These are phyloP conservation scores for Eucalyptus tenuipes DNA, from an alignment of 345 rosid genomes.

Conservation along the genomic window DNA sequence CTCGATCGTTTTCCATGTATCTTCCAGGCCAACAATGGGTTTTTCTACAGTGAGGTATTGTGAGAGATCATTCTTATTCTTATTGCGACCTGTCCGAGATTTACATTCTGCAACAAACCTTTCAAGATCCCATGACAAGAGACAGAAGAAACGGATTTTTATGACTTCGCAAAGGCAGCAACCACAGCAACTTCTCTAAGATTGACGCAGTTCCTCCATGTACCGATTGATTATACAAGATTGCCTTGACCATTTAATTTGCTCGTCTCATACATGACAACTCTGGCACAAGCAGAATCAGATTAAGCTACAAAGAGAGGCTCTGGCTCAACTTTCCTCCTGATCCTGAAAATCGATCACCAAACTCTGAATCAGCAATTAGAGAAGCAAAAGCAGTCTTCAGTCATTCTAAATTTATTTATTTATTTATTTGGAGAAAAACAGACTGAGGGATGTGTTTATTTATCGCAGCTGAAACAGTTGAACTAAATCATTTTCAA, in stretches of 20 bases:
- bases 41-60: background rate
- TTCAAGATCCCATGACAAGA: background rate
- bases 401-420: background rate
- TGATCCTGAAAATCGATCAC: constrained; percentile 41
- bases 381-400: background rate
- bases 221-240: background rate
- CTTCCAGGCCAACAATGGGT: background rate
- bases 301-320: constrained; percentile 54
- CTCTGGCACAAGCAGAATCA: background rate
- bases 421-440: background rate
- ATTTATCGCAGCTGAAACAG: background rate
- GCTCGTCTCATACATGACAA: background rate
- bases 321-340: constrained; percentile 61
- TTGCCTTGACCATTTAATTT: background rate
- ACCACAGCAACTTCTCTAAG: background rate
- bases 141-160: background rate
- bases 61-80: background rate
- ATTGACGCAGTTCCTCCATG: background rate
- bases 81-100: background rate
- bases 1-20: background rate
- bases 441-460: background rate
- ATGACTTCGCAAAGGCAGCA: background rate
- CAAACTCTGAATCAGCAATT: background rate
- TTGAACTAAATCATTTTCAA: background rate
- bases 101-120: background rate